Evolutionary conservation across 768 basidiomycete genomes (phyloP), one percentile per base, ranked within the genome.

Genomic region (Lactarius hatsudake): DNA sequence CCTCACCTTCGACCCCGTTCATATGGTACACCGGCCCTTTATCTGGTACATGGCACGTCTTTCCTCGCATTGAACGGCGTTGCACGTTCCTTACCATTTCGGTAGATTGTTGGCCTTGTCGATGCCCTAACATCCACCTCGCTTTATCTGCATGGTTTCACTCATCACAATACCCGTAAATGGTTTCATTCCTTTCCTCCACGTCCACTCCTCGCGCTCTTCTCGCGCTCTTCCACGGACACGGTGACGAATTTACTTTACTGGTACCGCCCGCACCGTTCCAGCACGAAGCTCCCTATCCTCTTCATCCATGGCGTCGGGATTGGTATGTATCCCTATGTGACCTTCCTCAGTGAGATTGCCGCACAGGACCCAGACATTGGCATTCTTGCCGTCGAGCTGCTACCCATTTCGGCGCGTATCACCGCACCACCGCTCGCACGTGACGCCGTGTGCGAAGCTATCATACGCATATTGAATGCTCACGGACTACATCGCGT

Each of bases 271-370:
- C 81, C 82, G 42, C 86, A 88, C 65, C 78, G 75, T 40, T 82
- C 84, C 5, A 62, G 59, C 10, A 77, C 77, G 1, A 84, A 82
- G 67, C 75, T 77, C 10, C 86, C 87, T 0, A 75, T 90, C 12
- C 73, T 89, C n/a, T 87, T 89, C 71, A 70, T 90, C 1, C 88
- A 90, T 63, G 88, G 88, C 12, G 84, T 89, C n/a, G 88, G 88
- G 12, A 86, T 90, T 63, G 88, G 88, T 38, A 75, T 89, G 51
- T 82, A 79, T 72, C 83, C 87, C 0, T 89, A 90, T 65, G 55
- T 79, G 1, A 73, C 79, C 3, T 85, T 89, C 69, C 71, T 90
- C 61, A 74, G 73, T 3, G 83, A 84, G 30, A 72, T 88, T 15
- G 70, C 78, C 13, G 65, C 69, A 1, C 74, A 72, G 23, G 79